Evolutionary conservation across 768 basidiomycete genomes (phyloP).

Genomic region (Scleroderma bovista): DNA sequence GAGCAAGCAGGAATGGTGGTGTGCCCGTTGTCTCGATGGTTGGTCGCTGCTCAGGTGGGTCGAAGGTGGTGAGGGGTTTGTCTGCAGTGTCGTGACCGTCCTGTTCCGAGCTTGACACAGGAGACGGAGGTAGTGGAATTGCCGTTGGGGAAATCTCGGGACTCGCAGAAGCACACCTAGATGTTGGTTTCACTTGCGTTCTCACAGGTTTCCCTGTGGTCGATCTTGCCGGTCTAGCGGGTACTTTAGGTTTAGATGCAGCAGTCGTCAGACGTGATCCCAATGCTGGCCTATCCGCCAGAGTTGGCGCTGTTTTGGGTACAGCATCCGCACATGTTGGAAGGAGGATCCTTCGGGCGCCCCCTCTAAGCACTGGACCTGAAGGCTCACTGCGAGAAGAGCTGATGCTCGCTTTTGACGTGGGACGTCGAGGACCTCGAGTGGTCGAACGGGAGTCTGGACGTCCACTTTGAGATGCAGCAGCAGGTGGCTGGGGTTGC

Average conservation of each 20-base stretch:
- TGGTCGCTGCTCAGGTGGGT: background rate
- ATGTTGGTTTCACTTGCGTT: background rate
- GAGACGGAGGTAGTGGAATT: constrained; percentile 7
- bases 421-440: constrained; percentile 22
- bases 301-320: constrained; percentile 1
- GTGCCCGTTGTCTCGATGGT: background rate
- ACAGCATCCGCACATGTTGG: constrained; percentile 10
- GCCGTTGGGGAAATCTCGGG: constrained; percentile 14
- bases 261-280: constrained; percentile 10
- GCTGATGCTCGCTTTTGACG: constrained; percentile 17
- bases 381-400: constrained; percentile 20
- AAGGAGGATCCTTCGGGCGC: constrained; percentile 30
- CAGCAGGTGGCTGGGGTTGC: constrained; percentile 5
- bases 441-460: constrained; percentile 2
- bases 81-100: background rate
- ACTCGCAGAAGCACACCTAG: constrained; percentile 4
- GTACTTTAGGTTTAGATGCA: background rate
- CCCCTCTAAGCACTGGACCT: constrained; percentile 16
- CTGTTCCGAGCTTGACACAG: constrained; percentile 2
- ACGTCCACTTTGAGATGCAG: constrained; percentile 1
- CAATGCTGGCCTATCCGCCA: background rate
- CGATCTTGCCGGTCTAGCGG: background rate
- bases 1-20: constrained; percentile 1
- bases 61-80: background rate
- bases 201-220: background rate